phyloP scores from a whole-genome alignment of 768 basidiomycete species.

The Dacryopinax spathularia region DNA sequence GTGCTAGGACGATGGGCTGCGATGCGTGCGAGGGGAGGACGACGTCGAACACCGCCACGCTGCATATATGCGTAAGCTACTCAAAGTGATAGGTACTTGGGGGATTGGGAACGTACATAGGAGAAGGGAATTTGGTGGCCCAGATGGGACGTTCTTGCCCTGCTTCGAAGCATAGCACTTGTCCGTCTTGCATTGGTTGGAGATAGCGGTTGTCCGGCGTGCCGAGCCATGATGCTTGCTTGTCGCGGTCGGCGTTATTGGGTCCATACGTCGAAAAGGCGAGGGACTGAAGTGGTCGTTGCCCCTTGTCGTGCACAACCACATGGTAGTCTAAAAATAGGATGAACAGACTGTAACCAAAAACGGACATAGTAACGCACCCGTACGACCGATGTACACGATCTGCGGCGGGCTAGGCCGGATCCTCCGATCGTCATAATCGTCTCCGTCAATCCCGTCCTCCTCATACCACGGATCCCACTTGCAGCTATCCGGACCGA shows the following conservation, averaged over 20 bases:
- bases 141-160: constrained; percentile 30
- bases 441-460: neutral
- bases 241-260: constrained; percentile 64
- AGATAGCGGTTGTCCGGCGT: constrained; percentile 71
- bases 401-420: constrained; percentile 8
- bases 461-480: constrained; percentile 8
- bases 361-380: constrained; percentile 25
- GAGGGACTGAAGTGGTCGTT: constrained; percentile 53
- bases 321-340: constrained; percentile 65
- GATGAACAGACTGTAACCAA: neutral
- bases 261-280: constrained; percentile 88
- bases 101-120: constrained; percentile 42
- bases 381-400: constrained; percentile 53
- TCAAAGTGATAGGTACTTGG: no score
- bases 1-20: constrained; percentile 69
- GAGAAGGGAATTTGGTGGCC: constrained; percentile 44
- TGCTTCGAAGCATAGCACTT: constrained; percentile 53
- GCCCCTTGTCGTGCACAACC: constrained; percentile 47
- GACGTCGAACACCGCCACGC: constrained; percentile 75
- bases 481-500: constrained; percentile 12
- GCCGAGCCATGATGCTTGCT: constrained; percentile 58
- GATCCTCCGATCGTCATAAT: neutral
- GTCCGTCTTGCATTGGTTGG: constrained; percentile 65
- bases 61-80: constrained; percentile 20
- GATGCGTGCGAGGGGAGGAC: constrained; percentile 34